Evolutionary conservation across 768 basidiomycete species (phyloP).

Genomic region (Auriscalpium microsporum): DNA sequence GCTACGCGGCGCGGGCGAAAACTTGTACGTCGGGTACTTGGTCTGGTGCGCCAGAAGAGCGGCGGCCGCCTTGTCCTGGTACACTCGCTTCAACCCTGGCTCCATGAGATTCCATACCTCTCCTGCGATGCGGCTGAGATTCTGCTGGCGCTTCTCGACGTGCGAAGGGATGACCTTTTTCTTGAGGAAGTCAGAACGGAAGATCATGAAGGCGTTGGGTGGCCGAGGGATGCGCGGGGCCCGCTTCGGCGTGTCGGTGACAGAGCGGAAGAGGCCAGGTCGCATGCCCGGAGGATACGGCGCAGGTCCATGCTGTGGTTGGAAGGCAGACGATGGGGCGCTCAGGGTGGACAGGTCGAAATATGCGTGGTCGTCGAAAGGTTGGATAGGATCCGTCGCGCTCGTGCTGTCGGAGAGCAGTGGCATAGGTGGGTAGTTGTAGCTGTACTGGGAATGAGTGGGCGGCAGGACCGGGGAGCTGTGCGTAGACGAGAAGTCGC

Average conservation of each 20-base stretch:
- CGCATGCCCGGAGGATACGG: background rate
- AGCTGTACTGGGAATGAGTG: background rate
- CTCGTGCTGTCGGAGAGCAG: background rate
- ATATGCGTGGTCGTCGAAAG: too few relatives aligned
- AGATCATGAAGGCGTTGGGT: slow-evolving; percentile 51
- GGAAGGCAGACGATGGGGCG: background rate
- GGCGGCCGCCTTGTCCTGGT: slow-evolving; percentile 25
- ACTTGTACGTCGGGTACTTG: slow-evolving; percentile 24
- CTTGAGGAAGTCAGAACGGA: slow-evolving; percentile 43
- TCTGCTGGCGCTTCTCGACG: slow-evolving; percentile 45
- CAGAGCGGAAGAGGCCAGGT: background rate
- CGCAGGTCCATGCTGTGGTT: background rate
- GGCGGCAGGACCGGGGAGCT: background rate
- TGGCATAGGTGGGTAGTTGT: background rate
- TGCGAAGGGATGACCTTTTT: slow-evolving; percentile 32
- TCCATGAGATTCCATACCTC: slow-evolving; percentile 43
- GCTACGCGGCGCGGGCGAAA: slow-evolving; percentile 20
- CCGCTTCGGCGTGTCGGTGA: background rate
- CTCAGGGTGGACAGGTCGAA: background rate
- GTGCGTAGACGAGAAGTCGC: background rate
- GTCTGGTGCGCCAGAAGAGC: slow-evolving; percentile 21
- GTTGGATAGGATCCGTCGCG: background rate
- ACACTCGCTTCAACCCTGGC: slow-evolving; percentile 25
- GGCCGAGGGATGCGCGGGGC: slow-evolving; percentile 35
- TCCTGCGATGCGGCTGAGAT: slow-evolving; percentile 44